A percentile compares a stretch with the other conserved stretches of the same genome.
phyloP scores from a whole-genome alignment of 371 early-diverging fungal genomes.

The Apophysomyces sp. region DNA sequence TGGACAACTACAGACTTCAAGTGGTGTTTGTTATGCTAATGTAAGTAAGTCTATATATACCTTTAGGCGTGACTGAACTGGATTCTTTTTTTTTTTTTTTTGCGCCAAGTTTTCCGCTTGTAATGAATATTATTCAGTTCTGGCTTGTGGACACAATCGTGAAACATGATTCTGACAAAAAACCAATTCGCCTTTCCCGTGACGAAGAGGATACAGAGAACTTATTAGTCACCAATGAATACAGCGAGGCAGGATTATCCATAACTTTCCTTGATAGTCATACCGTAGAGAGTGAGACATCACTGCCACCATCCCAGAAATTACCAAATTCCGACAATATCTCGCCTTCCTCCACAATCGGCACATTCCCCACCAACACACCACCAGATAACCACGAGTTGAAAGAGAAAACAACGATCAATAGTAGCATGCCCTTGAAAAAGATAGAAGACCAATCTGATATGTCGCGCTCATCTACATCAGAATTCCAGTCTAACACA shows the following conservation, averaged over 20 bases:
- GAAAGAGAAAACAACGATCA: too few relatives aligned
- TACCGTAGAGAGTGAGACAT: background rate
- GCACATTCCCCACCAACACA: background rate
- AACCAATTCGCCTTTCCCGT: slow-evolving; percentile 26
- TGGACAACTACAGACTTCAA: slow-evolving; percentile 56
- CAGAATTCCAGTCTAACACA: too few relatives aligned
- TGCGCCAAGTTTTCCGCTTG: slow-evolving; percentile 46
- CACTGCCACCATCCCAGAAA: background rate
- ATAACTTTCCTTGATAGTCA: background rate
- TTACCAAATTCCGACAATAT: too few relatives aligned
- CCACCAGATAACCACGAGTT: background rate
- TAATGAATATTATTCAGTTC: slow-evolving; percentile 67
- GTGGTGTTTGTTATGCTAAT: slow-evolving; percentile 67
- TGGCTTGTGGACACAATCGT: slow-evolving; percentile 68
- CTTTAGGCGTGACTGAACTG: background rate
- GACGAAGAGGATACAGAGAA: slow-evolving; percentile 32
- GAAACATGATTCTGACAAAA: slow-evolving; percentile 48
- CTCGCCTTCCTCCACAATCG: background rate
- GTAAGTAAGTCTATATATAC: slow-evolving; percentile 14
- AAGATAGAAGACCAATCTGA: too few relatives aligned
- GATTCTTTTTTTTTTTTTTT: background rate
- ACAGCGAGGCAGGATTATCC: background rate
- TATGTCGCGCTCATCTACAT: too few relatives aligned
- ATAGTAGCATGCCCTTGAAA: too few relatives aligned
- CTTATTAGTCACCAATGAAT: background rate